These are phyloP conservation scores for Paratinospora sagittata DNA, from an alignment of 164 flowering plant genomes.

Conservation along the genomic window DNA sequence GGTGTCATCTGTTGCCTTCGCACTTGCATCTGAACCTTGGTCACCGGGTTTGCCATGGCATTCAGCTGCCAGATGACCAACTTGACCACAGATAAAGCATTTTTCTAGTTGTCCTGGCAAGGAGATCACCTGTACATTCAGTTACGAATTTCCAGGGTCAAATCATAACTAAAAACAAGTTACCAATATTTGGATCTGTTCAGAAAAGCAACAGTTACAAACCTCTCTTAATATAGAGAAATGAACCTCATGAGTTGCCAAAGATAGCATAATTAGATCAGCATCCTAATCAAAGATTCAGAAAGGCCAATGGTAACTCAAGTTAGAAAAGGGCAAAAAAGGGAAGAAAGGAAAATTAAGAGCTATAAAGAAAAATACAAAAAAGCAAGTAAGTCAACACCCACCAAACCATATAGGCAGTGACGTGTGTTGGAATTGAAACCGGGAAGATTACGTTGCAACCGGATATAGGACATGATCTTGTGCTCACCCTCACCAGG, in stretches of 20 bases:
- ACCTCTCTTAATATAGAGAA: constrained; percentile 97
- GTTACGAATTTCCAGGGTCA: constrained; percentile 7
- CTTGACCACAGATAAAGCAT: constrained; percentile 84
- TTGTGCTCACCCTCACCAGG: constrained; percentile 99
- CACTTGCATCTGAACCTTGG: constrained; percentile 28
- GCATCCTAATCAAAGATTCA: constrained; percentile 61
- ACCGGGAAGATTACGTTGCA: constrained; percentile 82
- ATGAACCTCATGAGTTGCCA: constrained; percentile 96
- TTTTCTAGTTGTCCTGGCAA: constrained; percentile 84
- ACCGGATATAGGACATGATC: constrained; percentile 86
- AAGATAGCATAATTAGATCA: constrained; percentile 89
- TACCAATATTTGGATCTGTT: neutral
- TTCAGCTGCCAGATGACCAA: constrained; percentile 92
- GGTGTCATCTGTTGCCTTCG: constrained; percentile 39
- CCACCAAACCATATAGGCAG: constrained; percentile 89
- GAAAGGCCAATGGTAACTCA: neutral
- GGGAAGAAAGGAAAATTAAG: neutral
- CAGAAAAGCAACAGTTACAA: constrained; percentile 11
- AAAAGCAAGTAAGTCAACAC: constrained; percentile 6
- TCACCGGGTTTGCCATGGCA: no score
- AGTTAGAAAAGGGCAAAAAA: neutral
- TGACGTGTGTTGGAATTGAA: constrained; percentile 94
- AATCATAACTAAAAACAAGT: constrained; percentile 3
- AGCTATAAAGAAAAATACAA: neutral
- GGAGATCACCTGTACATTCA: constrained; percentile 56